Evolutionary conservation across 2,329 filamentous ascomycete genomes (phyloP), one percentile per base, ranked within the genome.

Genomic region (Aspergillus sp.): DNA sequence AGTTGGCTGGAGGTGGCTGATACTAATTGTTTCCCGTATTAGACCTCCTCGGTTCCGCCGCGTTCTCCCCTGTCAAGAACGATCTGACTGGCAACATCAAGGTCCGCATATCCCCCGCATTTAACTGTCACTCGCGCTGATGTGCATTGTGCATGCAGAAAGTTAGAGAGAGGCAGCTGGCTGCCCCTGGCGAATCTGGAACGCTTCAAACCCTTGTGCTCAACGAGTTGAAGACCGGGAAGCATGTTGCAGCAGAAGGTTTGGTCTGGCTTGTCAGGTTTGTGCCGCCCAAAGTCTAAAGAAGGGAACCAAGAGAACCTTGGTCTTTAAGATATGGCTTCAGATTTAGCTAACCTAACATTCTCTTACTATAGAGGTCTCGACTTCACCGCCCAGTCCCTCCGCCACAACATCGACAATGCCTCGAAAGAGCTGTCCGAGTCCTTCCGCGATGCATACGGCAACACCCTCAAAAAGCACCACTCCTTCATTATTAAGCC

Each of bases 51-150:
- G 84, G 84, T 52, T 83, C 81, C 45, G 85, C 89, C 34, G 92
- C 93, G 64, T 98, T 99, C 79, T 86, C 83, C 54, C 89, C 91
- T 24, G 93, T 98, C 73, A 97, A 96, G 84, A 89, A 79, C 66
- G 95, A 99, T 77, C 90, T 99, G 81, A 76, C 86, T 49, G 90
- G 90, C 74, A 99, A 99, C 79, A 85, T 98, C 79, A 93, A 92
- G 85, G 91, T 95, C 75, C 47, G 30, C 52, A 51, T 55, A 47
- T 57, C 47, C 52, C 27, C 52, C 56, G 49, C 54, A 42, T 46
- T 42, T 24, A 30, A 22, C 19, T 22, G 20, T 30, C 19, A 50
- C 51, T 24, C 19, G 13, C 20, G 20, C 63, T 69, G 58, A 64
- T 37, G 17, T 47, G 30, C 20, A 17, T 22, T 37, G 17, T 47